Percentiles rank a stretch among this genome's conserved stretches.
Conservation (phyloP, 164 flowering plant genomes). For the Kingdonia uniflora region DNA sequence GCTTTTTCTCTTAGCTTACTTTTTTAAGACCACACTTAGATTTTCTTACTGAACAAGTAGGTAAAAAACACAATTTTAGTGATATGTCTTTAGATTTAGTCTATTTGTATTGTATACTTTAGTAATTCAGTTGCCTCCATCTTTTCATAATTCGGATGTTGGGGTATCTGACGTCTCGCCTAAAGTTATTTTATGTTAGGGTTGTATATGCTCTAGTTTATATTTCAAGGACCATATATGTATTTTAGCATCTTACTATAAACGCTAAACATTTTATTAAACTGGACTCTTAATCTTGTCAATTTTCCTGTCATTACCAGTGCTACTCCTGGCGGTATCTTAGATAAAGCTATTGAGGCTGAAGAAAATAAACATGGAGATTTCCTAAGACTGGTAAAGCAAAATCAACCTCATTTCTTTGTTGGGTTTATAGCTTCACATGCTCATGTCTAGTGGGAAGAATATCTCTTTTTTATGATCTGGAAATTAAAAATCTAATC, state of each 20-base stretch:
- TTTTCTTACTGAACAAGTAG: no score
- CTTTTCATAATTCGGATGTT: no score
- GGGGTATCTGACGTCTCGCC: no score
- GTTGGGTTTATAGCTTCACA: neutral
- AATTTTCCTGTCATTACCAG: conserved; percentile 17
- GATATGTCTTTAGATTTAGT: no score
- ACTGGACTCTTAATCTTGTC: neutral
- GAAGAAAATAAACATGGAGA: conserved; percentile 67
- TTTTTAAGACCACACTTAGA: no score
- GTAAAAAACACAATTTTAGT: no score
- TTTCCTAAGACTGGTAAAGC: conserved; percentile 66
- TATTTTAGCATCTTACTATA: neutral
- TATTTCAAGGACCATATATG: no score
- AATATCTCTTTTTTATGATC: neutral
- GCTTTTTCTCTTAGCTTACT: no score
- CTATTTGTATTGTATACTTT: no score
- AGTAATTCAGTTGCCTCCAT: no score
- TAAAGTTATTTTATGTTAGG: no score
- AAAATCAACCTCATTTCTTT: neutral
- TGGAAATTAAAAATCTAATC: neutral
- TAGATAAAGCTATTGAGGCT: conserved; percentile 73
- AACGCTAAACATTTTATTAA: neutral
- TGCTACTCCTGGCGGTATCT: conserved; percentile 52
- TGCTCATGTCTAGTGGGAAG: neutral
- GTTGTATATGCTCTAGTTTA: no score